Percentiles rank a stretch among this genome's conserved stretches.
These are phyloP conservation scores for Volvox reticuliferus DNA, from an alignment of 139 green algal genomes.

Conservation along the genomic window DNA sequence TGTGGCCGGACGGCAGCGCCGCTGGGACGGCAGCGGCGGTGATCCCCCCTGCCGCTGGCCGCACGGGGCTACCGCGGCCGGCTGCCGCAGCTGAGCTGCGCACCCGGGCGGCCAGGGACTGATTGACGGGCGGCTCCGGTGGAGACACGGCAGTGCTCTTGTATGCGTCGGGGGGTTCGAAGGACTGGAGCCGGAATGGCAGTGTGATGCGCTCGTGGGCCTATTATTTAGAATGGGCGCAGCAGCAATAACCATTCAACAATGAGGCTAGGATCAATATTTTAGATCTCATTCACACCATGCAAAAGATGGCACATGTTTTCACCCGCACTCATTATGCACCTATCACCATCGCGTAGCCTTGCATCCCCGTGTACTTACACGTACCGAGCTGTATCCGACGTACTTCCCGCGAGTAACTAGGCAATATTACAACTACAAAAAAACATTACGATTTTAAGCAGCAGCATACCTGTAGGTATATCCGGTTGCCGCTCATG, in stretches of 20 bases:
- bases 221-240: slow-evolving; percentile 19
- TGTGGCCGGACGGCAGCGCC: slow-evolving; percentile 32
- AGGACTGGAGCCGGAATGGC: slow-evolving; percentile 61
- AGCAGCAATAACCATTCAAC: no score
- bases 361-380: no score
- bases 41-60: background rate
- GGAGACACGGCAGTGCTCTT: background rate
- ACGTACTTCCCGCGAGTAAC: no score
- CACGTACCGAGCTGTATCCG: no score
- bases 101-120: background rate
- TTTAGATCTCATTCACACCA: no score
- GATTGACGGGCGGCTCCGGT: slow-evolving; percentile 14
- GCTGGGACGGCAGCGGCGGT: background rate
- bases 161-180: slow-evolving; percentile 61
- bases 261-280: no score
- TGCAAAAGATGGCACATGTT: no score
- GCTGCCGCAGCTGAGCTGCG: background rate
- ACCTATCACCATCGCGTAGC: no score
- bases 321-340: no score
- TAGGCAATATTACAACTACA: no score
- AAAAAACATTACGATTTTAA: no score
- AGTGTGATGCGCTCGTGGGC: slow-evolving; percentile 57
- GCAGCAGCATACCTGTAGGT: slow-evolving; percentile 49
- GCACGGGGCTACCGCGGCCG: background rate
- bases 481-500: slow-evolving; percentile 53